phyloP scores from a whole-genome alignment of 177 flowering plant species.

The Vitis hybrid region DNA sequence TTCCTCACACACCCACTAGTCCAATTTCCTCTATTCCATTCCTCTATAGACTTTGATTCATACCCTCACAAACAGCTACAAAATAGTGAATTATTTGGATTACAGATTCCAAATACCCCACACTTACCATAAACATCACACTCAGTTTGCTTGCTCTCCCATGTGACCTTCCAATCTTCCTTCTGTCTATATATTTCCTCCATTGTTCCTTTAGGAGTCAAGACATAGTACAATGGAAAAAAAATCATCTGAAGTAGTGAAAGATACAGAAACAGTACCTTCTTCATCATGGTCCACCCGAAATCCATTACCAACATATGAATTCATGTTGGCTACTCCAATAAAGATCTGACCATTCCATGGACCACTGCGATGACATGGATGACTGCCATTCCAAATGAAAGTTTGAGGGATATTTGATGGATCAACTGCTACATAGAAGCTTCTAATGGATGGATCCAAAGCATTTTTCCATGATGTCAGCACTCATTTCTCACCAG shows the following conservation, averaged over 20 bases:
- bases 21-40: slow-evolving; percentile 16
- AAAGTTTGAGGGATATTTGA: slow-evolving; percentile 9
- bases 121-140: slow-evolving; percentile 1
- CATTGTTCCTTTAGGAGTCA: too few relatives aligned
- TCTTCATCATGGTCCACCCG: slow-evolving; percentile 1
- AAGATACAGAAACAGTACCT: too few relatives aligned
- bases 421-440: slow-evolving; percentile 10
- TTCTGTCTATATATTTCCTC: too few relatives aligned
- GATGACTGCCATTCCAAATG: slow-evolving; percentile 16
- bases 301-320: neutral
- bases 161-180: too few relatives aligned
- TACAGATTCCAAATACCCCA: slow-evolving; percentile 2
- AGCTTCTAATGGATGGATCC: slow-evolving; percentile 29
- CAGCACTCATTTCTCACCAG: slow-evolving; percentile 10
- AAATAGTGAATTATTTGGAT: neutral
- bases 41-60: slow-evolving; percentile 2
- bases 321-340: slow-evolving; percentile 9
- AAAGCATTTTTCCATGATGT: slow-evolving; percentile 31
- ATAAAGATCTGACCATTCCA: slow-evolving; percentile 26
- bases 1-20: slow-evolving; percentile 13
- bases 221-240: too few relatives aligned
- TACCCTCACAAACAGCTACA: slow-evolving; percentile 15
- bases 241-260: too few relatives aligned
- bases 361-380: slow-evolving; percentile 21
- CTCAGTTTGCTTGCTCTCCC: too few relatives aligned